phyloP scores from a whole-genome alignment of 2,329 filamentous ascomycete species.

The Fusarium verticillioides region DNA sequence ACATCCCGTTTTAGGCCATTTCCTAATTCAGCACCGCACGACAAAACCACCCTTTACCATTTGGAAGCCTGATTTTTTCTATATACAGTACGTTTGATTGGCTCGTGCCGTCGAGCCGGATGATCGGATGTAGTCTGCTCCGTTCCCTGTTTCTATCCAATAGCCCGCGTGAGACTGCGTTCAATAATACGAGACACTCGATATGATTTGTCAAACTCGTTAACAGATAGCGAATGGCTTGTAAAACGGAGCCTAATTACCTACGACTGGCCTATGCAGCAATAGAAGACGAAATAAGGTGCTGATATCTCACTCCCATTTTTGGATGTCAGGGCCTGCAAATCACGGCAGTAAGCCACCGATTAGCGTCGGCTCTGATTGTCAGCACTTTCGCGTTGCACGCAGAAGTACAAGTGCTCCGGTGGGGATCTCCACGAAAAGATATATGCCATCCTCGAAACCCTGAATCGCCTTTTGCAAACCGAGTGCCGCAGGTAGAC shows the following conservation, averaged over 20 bases:
- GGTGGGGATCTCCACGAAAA: too few species aligned
- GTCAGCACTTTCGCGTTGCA: background rate
- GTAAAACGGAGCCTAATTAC: fast-evolving
- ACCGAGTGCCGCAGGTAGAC: background rate
- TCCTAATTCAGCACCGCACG: background rate
- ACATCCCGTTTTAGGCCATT: background rate
- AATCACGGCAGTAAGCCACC: background rate
- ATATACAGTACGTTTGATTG: too few species aligned
- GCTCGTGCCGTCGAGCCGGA: background rate
- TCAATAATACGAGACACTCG: background rate
- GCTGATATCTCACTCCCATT: background rate
- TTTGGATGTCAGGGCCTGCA: too few species aligned
- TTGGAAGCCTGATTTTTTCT: background rate
- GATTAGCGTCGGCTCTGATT: too few species aligned
- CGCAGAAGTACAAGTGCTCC: too few species aligned
- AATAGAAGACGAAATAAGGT: background rate
- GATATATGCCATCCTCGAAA: too few species aligned
- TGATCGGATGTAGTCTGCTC: background rate
- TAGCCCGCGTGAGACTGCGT: too few species aligned
- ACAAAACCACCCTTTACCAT: fast-evolving
- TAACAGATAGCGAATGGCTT: background rate
- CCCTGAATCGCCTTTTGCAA: too few species aligned
- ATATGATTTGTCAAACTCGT: fast-evolving
- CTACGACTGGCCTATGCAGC: background rate
- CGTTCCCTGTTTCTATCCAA: too few species aligned